Evolutionary conservation across 1,139 yeast genomes (phyloP).

Genomic region (Candida neerlandica): DNA sequence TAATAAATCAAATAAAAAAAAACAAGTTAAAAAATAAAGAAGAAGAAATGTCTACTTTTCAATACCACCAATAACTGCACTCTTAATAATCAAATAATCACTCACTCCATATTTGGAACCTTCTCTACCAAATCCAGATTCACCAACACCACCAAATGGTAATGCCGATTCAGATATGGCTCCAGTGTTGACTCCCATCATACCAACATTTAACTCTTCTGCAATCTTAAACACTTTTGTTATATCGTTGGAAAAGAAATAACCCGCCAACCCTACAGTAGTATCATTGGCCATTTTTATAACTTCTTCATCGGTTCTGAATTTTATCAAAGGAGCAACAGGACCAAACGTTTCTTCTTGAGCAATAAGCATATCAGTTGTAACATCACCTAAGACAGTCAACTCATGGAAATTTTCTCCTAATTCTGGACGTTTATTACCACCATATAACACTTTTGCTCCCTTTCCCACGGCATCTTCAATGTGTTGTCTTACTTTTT

Average conservation of each 20-base stretch:
- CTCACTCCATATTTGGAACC: constrained; percentile 48
- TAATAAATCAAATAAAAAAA: no score
- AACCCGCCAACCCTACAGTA: constrained; percentile 50
- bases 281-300: constrained; percentile 68
- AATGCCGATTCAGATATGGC: constrained; percentile 47
- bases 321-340: constrained; percentile 73
- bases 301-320: constrained; percentile 69
- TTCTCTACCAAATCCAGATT: constrained; percentile 53
- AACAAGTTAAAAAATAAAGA: not conserved
- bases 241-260: constrained; percentile 45
- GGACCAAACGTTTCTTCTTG: constrained; percentile 91
- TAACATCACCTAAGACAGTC: constrained; percentile 68
- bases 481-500: constrained; percentile 71
- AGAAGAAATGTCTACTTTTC: constrained; percentile 6
- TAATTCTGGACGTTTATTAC: constrained; percentile 62
- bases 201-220: constrained; percentile 47
- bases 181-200: constrained; percentile 51
- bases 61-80: constrained; percentile 26
- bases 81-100: constrained; percentile 40
- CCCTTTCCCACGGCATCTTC: constrained; percentile 76
- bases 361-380: constrained; percentile 62
- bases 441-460: constrained; percentile 66
- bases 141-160: constrained; percentile 50
- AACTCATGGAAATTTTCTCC: constrained; percentile 80
- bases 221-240: constrained; percentile 57